phyloP scores from a whole-genome alignment of 148 eudicot species.

The Polygonum aviculare region DNA sequence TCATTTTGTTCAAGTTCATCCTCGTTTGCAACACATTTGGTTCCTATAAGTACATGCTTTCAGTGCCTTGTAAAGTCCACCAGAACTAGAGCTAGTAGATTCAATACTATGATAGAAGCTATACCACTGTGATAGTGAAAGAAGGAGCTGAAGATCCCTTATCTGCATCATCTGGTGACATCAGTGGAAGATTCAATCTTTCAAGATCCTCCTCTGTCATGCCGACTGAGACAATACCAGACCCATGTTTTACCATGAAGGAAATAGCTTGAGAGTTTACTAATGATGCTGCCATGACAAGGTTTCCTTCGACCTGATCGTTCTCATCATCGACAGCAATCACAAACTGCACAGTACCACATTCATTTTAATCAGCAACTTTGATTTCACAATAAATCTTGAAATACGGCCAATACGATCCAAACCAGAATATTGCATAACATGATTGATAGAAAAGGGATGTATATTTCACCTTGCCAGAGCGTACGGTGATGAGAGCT shows the following conservation, averaged over 20 bases:
- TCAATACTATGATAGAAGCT: not conserved
- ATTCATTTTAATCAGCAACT: not conserved
- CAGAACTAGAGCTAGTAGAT: not conserved
- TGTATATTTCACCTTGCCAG: slow-evolving; percentile 50
- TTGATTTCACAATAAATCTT: not conserved
- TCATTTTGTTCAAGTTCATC: too few relatives aligned
- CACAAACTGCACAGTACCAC: slow-evolving; percentile 54
- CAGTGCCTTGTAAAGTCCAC: not conserved
- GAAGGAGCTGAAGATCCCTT: slow-evolving; percentile 58
- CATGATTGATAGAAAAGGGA: not conserved
- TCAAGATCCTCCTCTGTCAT: slow-evolving; percentile 78
- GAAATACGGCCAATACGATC: not conserved
- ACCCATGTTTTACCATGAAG: slow-evolving; percentile 70
- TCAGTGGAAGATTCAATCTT: slow-evolving; percentile 69
- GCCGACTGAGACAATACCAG: slow-evolving; percentile 87
- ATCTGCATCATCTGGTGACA: slow-evolving; percentile 63
- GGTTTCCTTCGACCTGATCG: slow-evolving; percentile 63
- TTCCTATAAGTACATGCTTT: not conserved
- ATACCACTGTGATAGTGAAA: slow-evolving; percentile 92
- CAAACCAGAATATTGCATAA: not conserved
- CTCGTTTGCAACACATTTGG: not conserved
- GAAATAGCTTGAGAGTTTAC: slow-evolving; percentile 44
- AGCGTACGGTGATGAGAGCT: slow-evolving; percentile 48
- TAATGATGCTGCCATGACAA: slow-evolving; percentile 73
- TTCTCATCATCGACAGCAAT: slow-evolving; percentile 86